Conservation (phyloP, 2,329 filamentous ascomycete genomes). For the Exophiala bonariae region DNA sequence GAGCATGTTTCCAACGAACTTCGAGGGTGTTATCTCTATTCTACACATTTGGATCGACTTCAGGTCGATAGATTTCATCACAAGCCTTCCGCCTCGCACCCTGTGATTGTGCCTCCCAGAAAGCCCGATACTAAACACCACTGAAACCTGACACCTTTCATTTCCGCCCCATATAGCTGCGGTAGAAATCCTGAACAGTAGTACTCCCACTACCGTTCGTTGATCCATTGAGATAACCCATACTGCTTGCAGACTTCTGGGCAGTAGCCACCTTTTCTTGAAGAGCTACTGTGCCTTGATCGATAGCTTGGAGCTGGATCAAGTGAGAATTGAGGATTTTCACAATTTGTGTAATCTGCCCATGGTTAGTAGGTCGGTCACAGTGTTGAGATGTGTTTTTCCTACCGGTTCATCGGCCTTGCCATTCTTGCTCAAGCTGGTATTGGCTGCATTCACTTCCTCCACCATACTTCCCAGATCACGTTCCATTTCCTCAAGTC, state of each 20-base stretch:
- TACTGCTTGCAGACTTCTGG: constrained; percentile 65
- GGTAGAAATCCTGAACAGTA: constrained; percentile 84
- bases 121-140: no score
- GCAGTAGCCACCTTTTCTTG: constrained; percentile 80
- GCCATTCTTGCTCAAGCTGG: constrained; percentile 81
- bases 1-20: background rate
- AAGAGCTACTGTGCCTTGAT: constrained; percentile 76
- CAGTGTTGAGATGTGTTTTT: constrained; percentile 30
- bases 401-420: constrained; percentile 85
- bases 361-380: constrained; percentile 8
- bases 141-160: constrained; percentile 39
- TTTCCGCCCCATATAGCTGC: constrained; percentile 78
- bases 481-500: constrained; percentile 89
- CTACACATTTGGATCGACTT: background rate
- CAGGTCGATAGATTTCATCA: no score
- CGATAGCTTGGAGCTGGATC: constrained; percentile 88
- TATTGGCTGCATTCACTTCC: constrained; percentile 93
- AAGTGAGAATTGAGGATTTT: constrained; percentile 92
- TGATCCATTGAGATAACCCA: constrained; percentile 36
- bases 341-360: constrained; percentile 87
- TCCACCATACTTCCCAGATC: constrained; percentile 96
- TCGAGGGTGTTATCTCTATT: background rate
- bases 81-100: no score
- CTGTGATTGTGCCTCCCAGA: no score
- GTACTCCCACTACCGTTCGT: constrained; percentile 59